A percentile compares a stretch with the other conserved stretches of the same genome.
Evolutionary conservation across 164 flowering plant species (phyloP).

Genomic region (Macadamia integrifolia): DNA sequence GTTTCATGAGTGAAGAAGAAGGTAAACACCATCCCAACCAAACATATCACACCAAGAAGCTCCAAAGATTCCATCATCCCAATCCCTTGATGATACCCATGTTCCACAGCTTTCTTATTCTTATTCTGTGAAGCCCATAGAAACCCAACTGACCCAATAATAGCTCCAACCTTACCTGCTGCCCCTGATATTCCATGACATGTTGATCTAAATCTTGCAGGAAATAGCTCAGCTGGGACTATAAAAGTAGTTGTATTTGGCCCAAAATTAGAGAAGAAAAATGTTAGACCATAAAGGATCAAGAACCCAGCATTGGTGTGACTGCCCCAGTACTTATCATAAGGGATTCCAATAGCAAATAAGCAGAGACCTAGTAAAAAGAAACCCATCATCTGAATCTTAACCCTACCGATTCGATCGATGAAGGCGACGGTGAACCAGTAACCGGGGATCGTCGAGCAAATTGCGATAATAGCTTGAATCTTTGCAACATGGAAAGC

Average conservation of each 20-base stretch:
- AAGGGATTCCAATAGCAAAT: slow-evolving; percentile 34
- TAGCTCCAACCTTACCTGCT: slow-evolving; percentile 57
- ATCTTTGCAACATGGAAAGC: slow-evolving; percentile 32
- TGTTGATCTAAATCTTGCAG: slow-evolving; percentile 61
- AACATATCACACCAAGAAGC: slow-evolving; percentile 36
- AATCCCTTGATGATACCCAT: slow-evolving; percentile 17
- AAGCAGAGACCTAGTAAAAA: slow-evolving; percentile 36
- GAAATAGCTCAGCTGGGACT: slow-evolving; percentile 68
- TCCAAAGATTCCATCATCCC: slow-evolving; percentile 31
- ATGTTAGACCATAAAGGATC: slow-evolving; percentile 43
- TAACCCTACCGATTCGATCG: slow-evolving; percentile 48
- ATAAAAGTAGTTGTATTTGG: slow-evolving; percentile 71
- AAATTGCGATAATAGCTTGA: slow-evolving; percentile 44
- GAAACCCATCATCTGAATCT: slow-evolving; percentile 53
- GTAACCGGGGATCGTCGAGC: slow-evolving; percentile 62
- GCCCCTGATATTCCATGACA: slow-evolving; percentile 70
- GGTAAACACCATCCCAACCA: slow-evolving; percentile 38
- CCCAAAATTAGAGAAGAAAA: slow-evolving; percentile 63
- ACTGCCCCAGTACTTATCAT: slow-evolving; percentile 19
- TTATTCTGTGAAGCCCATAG: slow-evolving; percentile 38
- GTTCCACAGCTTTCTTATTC: background rate
- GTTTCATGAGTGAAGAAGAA: slow-evolving; percentile 50
- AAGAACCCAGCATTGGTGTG: slow-evolving; percentile 30
- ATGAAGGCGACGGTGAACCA: slow-evolving; percentile 46
- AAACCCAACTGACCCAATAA: slow-evolving; percentile 51